These are phyloP conservation scores for Candida xyloterini DNA, from an alignment of 805 yeast genomes.

Conservation along the genomic window DNA sequence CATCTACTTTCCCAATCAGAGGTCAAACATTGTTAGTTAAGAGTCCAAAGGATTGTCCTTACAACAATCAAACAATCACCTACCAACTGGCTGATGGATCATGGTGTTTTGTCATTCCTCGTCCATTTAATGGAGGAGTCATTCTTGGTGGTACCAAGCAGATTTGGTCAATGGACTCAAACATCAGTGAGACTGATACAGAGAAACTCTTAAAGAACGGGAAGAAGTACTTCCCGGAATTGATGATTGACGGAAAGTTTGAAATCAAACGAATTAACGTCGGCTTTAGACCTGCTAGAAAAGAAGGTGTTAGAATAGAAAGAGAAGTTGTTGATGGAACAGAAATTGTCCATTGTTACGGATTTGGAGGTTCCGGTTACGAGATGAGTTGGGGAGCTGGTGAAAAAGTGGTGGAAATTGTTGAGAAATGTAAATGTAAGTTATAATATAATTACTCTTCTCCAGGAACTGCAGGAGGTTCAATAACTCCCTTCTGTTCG, in stretches of 20 bases:
- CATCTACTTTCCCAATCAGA: conserved; percentile 46
- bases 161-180: conserved; percentile 34
- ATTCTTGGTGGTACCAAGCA: conserved; percentile 72
- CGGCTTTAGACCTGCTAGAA: conserved; percentile 67
- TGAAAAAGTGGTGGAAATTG: conserved; percentile 34
- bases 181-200: conserved; percentile 46
- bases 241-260: conserved; percentile 37
- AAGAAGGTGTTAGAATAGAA: conserved; percentile 45
- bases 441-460: conserved; percentile 9
- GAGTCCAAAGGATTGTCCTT: conserved; percentile 42
- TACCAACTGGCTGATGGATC: conserved; percentile 34
- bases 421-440: conserved; percentile 14
- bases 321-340: conserved; percentile 20
- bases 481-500: conserved; percentile 30
- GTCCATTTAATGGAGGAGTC: conserved; percentile 58
- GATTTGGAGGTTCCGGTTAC: conserved; percentile 59
- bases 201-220: conserved; percentile 42
- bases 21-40: conserved; percentile 63
- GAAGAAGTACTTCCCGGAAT: conserved; percentile 45
- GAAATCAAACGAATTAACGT: conserved; percentile 54
- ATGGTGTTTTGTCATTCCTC: conserved; percentile 54
- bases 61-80: conserved; percentile 46
- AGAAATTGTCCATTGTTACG: conserved; percentile 65
- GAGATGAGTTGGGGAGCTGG: conserved; percentile 66
- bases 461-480: conserved; percentile 11